Evolutionary conservation across 176 grass and related monocot species (phyloP).

Genomic region (Guadua angustifolia): DNA sequence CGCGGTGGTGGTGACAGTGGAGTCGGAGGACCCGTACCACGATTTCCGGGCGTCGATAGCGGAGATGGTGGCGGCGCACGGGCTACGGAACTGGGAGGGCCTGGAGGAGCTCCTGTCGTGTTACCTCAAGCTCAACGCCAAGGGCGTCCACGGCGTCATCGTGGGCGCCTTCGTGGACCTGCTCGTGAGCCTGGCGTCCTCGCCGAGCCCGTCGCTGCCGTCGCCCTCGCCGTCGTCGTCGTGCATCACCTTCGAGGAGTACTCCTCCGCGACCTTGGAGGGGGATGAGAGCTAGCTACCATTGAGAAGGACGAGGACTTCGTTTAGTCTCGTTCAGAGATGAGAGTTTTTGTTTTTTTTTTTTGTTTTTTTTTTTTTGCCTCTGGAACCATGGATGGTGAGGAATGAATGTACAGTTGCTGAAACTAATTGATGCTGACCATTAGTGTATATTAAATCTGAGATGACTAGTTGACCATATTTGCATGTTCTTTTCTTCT

Average conservation of each 20-base stretch:
- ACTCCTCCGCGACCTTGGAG: constrained; percentile 49
- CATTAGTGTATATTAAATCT: constrained; percentile 38
- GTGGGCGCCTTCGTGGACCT: constrained; percentile 80
- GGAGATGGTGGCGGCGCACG: constrained; percentile 81
- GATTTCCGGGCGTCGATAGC: constrained; percentile 80
- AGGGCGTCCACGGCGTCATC: constrained; percentile 67
- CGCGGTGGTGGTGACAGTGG: constrained; percentile 55
- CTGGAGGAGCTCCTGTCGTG: constrained; percentile 79
- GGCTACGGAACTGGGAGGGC: constrained; percentile 69
- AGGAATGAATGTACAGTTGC: constrained; percentile 55
- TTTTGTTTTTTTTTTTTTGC: neutral
- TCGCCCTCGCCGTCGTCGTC: constrained; percentile 65
- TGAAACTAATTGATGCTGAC: constrained; percentile 53
- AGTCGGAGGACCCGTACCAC: constrained; percentile 68
- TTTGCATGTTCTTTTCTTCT: neutral
- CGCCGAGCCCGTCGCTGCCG: constrained; percentile 26
- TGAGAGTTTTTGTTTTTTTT: constrained; percentile 22
- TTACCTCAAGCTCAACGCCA: constrained; percentile 81
- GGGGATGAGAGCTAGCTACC: constrained; percentile 43
- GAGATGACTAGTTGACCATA: constrained; percentile 23
- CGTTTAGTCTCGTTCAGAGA: constrained; percentile 31
- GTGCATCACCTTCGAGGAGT: constrained; percentile 76
- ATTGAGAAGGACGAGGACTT: neutral
- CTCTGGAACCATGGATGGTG: constrained; percentile 23
- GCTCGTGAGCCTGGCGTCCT: constrained; percentile 45